Evolutionary conservation across 1,139 yeast species (phyloP).

Genomic region (Meyerozyma sp.): DNA sequence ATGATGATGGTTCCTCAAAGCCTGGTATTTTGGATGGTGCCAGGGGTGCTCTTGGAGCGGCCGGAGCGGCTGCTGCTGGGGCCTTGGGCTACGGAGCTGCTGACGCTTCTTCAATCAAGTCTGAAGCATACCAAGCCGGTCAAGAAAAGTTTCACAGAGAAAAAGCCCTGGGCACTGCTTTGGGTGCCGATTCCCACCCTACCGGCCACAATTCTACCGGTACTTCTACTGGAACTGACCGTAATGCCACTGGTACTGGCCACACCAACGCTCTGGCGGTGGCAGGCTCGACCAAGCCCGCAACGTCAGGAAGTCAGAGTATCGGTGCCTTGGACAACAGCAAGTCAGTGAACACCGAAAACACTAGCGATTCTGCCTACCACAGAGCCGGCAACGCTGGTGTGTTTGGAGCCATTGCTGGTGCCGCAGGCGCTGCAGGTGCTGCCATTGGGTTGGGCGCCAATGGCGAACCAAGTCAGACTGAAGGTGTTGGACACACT

Average conservation of each 20-base stretch:
- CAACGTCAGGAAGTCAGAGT: background rate
- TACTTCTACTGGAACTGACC: no score
- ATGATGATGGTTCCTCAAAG: conserved; percentile 5
- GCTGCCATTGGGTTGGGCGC: conserved; percentile 1
- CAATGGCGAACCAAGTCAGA: background rate
- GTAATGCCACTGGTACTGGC: background rate
- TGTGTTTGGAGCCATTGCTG: conserved; percentile 4
- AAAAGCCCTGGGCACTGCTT: background rate
- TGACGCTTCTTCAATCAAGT: background rate
- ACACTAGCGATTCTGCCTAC: background rate
- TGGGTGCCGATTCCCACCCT: background rate
- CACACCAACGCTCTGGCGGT: background rate
- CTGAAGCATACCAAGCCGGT: conserved; percentile 14
- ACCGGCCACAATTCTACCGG: background rate
- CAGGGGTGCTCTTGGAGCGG: conserved; percentile 14
- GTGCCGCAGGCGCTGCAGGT: conserved; percentile 9
- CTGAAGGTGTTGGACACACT: background rate
- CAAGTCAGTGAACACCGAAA: background rate
- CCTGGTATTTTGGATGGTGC: conserved; percentile 14
- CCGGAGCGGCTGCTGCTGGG: conserved; percentile 13
- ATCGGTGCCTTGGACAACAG: background rate
- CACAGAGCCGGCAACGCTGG: background rate
- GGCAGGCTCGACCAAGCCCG: background rate
- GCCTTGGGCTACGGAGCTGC: conserved; percentile 9
- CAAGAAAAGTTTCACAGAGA: conserved; percentile 6